Evolutionary conservation across 1,139 yeast genomes (phyloP), one percentile per base, ranked within the genome.

Genomic region (Lodderomyces margitis): DNA sequence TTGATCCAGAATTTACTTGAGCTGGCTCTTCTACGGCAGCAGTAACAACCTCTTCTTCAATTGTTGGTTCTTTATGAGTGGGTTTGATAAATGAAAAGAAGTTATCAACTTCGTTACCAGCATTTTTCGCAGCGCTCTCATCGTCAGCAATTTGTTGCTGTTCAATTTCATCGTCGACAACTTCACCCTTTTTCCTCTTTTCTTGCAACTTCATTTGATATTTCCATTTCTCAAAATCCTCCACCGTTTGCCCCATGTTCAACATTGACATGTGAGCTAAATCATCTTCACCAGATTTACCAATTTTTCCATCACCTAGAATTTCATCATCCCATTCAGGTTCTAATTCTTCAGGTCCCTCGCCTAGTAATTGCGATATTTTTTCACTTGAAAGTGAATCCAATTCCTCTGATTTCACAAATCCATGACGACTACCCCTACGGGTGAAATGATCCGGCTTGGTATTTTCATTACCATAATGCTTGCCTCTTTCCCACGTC

Each of bases 191-290:
- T 51, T 72, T 73, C 46, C 67, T 72, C 37, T 74, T 71, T 40
- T 81, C 84, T 55, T 80, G 77, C 40, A 66, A 66, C 50, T 74
- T 75, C 81, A 80, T 78, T 54, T 72, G 72, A 38, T 74, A 68
- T 59, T 81, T 83, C 87, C 89, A 82, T 49, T 72, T 70, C 56
- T 83, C 89, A 55, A 84, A 84, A 53, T 83, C 92, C 41, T 80
- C 81, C 16, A 80, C 83, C 2, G 86, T 74, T 46, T 75, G 80
- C 14, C 81, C 81, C 66, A 75, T 72, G 42, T 39, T 42, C 36
- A 42, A 33, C 43, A 46, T 40, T 12, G 45, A 39, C 25, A 44
- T 38, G 16, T 66, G 36, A 60, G 21, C 15, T 8, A 37, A 25
- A 11, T 74, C 61, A 42, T 68, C 34, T 14, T 36, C 28, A 6